Percentiles rank a stretch among this genome's conserved stretches.
Evolutionary conservation across 106 monocot species (phyloP).

Genomic region (Dendrobium officinale): DNA sequence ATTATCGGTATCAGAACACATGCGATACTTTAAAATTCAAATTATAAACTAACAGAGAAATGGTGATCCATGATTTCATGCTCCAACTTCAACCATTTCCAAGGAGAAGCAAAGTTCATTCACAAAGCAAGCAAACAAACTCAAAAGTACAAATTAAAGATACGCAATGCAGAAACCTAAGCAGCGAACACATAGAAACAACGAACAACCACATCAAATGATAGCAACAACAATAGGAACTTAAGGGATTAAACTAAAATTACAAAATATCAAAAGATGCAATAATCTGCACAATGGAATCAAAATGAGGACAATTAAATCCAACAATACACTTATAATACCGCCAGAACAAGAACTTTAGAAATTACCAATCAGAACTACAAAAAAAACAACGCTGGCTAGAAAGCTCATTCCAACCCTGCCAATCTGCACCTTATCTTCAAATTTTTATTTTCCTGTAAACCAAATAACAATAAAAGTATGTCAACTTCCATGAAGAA

Average conservation of each 20-base stretch:
- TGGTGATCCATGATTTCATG: not conserved
- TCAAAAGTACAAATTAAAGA: not conserved
- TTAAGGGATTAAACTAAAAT: not conserved
- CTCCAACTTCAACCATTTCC: not conserved
- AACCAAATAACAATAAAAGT: not conserved
- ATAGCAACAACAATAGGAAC: not conserved
- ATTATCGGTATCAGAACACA: not conserved
- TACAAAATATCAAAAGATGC: not conserved
- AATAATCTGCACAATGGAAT: not conserved
- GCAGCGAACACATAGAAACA: not conserved
- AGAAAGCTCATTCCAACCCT: constrained; percentile 10
- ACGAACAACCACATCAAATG: not conserved
- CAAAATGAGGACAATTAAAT: not conserved
- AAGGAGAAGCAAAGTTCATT: not conserved
- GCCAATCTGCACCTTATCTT: constrained; percentile 11
- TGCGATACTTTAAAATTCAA: not conserved
- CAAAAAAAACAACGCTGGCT: not conserved
- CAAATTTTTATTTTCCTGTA: constrained; percentile 13
- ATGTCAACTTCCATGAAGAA: not conserved
- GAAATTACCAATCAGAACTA: not conserved
- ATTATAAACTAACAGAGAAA: not conserved
- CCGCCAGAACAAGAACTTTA: not conserved
- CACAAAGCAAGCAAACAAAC: not conserved
- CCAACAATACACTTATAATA: not conserved
- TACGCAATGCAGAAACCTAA: not conserved